phyloP scores from a whole-genome alignment of 2,329 filamentous ascomycete genomes.

The Xylaria sp. region DNA sequence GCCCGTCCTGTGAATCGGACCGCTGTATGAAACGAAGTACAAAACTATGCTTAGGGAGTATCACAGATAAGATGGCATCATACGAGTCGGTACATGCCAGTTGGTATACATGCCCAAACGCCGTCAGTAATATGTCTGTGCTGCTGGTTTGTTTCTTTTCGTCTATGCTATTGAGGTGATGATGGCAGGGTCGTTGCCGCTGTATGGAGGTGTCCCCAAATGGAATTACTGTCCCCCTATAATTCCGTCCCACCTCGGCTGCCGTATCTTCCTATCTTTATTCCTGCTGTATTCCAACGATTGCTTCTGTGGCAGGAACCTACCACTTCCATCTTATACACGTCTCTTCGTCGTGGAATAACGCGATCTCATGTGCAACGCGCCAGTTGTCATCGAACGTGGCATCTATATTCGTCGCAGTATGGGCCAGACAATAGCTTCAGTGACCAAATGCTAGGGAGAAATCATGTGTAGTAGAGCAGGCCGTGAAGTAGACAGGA shows the following conservation, averaged over 20 bases:
- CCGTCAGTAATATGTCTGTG: constrained; percentile 29
- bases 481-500: constrained; percentile 4
- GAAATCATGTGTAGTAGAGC: constrained; percentile 1
- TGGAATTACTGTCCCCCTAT: constrained; percentile 21
- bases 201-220: constrained; percentile 21
- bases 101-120: constrained; percentile 28
- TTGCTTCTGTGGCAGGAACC: neutral
- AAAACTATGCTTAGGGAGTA: neutral
- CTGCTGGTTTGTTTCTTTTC: constrained; percentile 36
- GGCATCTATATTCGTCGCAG: constrained; percentile 6
- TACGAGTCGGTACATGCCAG: constrained; percentile 12
- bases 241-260: constrained; percentile 27
- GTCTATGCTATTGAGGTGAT: constrained; percentile 37
- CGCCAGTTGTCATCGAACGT: constrained; percentile 8
- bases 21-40: neutral
- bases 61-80: no score
- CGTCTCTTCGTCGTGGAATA: constrained; percentile 15
- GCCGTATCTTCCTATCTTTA: constrained; percentile 11
- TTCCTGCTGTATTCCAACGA: constrained; percentile 14
- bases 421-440: constrained; percentile 10
- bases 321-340: constrained; percentile 9
- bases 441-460: constrained; percentile 5
- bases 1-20: neutral
- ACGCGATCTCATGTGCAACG: constrained; percentile 13
- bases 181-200: constrained; percentile 24